These are phyloP conservation scores for Cutaneotrichosporon daszewskae DNA, from an alignment of 1,284 basidiomycete genomes.

Conservation along the genomic window DNA sequence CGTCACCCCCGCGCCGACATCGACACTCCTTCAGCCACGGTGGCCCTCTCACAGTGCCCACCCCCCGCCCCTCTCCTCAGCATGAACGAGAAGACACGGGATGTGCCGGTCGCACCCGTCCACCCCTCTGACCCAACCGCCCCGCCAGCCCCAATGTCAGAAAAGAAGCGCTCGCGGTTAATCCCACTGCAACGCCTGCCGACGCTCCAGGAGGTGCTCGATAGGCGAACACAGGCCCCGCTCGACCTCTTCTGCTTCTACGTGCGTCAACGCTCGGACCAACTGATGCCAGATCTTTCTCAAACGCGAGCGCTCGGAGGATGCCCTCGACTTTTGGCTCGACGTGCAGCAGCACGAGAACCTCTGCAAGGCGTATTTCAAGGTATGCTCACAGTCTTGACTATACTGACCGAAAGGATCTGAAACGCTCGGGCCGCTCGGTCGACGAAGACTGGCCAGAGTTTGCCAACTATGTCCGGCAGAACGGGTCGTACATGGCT, in stretches of 20 bases:
- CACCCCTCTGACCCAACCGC: background rate
- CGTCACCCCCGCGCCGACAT: background rate
- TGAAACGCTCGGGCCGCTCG: constrained; percentile 83
- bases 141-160: background rate
- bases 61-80: background rate
- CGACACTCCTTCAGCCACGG: background rate
- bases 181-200: constrained; percentile 46
- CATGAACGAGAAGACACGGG: constrained; percentile 7
- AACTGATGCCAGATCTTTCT: constrained; percentile 56
- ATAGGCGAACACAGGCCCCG: constrained; percentile 80
- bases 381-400: constrained; percentile 45
- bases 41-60: background rate
- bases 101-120: background rate
- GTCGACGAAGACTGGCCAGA: constrained; percentile 97
- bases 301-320: constrained; percentile 88
- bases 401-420: constrained; percentile 53
- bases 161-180: constrained; percentile 34
- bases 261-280: constrained; percentile 52
- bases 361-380: constrained; percentile 95
- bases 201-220: constrained; percentile 73
- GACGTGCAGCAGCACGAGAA: constrained; percentile 99
- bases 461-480: constrained; percentile 79
- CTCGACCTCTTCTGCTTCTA: constrained; percentile 99
- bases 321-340: constrained; percentile 96
- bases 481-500: constrained; percentile 58